phyloP scores from a whole-genome alignment of 371 early-diverging fungal genomes.

The Apophysomyces trapeziformis region DNA sequence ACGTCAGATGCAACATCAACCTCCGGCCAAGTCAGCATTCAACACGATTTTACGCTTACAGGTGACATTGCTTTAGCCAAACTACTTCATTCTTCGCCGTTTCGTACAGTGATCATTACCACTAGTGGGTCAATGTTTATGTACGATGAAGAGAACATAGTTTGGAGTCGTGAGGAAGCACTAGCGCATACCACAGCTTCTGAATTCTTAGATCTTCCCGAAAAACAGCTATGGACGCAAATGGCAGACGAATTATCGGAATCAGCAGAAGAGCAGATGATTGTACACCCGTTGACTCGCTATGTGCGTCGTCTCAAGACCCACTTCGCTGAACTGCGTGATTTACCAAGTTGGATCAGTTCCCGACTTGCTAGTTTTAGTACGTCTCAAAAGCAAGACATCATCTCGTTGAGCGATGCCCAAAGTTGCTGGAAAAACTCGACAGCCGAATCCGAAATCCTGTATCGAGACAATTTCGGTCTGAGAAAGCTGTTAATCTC shows the following conservation, averaged over 20 bases:
- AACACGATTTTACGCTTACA: conserved; percentile 44
- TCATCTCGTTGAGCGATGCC: conserved; percentile 23
- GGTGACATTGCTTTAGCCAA: conserved; percentile 45
- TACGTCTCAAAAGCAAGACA: conserved; percentile 21
- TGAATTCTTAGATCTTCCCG: conserved; percentile 85
- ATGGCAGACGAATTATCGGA: conserved; percentile 74
- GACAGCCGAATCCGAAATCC: conserved; percentile 21
- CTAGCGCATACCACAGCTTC: conserved; percentile 70
- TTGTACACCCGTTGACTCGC: conserved; percentile 54
- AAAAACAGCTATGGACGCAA: conserved; percentile 73
- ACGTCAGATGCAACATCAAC: background rate
- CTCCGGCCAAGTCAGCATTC: conserved; percentile 18
- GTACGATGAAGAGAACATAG: conserved; percentile 40
- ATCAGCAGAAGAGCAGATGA: conserved; percentile 46
- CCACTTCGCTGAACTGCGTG: conserved; percentile 58
- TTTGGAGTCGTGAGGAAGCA: conserved; percentile 89
- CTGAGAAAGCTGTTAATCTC: conserved; percentile 85
- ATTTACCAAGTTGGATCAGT: conserved; percentile 33
- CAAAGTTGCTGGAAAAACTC: conserved; percentile 37
- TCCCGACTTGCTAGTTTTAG: conserved; percentile 26
- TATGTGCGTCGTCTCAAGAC: conserved; percentile 69
- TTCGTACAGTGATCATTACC: conserved; percentile 44
- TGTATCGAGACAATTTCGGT: conserved; percentile 82
- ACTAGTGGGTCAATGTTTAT: conserved; percentile 65
- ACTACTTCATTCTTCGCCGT: conserved; percentile 22